A percentile compares a stretch with the other conserved stretches of the same genome.
Evolutionary conservation across 257 asterid species (phyloP).

Genomic region (Lycium ferocissimum): DNA sequence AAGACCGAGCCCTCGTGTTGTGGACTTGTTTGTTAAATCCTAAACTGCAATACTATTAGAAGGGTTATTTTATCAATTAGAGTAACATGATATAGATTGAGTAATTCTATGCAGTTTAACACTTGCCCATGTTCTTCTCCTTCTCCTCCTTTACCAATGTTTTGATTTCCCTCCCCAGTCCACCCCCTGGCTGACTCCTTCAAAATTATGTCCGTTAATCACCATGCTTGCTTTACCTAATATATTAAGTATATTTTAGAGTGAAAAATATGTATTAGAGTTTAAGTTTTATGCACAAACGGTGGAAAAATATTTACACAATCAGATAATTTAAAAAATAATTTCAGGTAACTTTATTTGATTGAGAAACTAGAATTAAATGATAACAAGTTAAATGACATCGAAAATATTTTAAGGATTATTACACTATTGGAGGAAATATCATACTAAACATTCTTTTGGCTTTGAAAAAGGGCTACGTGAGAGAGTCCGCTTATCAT

Average conservation of each 20-base stretch:
- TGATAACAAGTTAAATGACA: no score
- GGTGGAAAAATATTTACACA: no score
- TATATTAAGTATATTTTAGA: no score
- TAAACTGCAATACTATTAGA: constrained; percentile 36
- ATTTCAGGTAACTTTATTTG: no score
- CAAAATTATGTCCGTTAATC: constrained; percentile 27
- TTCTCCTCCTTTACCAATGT: constrained; percentile 30
- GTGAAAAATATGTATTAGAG: no score
- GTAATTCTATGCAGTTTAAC: constrained; percentile 41
- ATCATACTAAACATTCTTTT: neutral
- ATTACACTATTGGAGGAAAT: no score
- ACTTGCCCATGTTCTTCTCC: constrained; percentile 44
- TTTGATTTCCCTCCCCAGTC: constrained; percentile 35
- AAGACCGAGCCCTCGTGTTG: constrained; percentile 63
- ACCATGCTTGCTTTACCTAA: neutral
- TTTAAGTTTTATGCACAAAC: no score
- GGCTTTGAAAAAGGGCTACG: neutral
- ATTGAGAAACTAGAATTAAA: no score
- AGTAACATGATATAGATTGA: constrained; percentile 27
- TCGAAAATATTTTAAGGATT: no score
- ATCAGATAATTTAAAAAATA: no score
- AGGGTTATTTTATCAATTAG: neutral
- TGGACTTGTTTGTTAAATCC: constrained; percentile 40
- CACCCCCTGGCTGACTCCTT: constrained; percentile 18
- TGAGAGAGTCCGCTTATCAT: no score